Conservation (phyloP, 1,284 basidiomycete species). For the Ustanciosporium gigantosporum region DNA sequence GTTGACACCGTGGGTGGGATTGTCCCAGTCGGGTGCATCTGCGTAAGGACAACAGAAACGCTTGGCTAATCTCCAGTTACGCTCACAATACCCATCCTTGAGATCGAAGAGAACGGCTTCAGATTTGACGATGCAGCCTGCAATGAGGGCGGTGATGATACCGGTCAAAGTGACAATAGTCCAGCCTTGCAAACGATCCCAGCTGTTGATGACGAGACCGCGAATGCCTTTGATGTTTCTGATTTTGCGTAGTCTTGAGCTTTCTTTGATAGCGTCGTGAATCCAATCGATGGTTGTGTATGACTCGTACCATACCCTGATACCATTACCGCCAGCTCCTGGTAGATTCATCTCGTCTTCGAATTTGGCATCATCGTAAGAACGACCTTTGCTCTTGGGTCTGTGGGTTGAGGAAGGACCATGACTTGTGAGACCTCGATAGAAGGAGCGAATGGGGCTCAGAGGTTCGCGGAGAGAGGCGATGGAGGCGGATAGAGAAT, state of each 20-base stretch:
- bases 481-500: slow-evolving; percentile 10
- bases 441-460: slow-evolving; percentile 32
- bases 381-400: slow-evolving; percentile 8
- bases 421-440: slow-evolving; percentile 11
- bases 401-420: slow-evolving; percentile 6
- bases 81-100: slow-evolving; percentile 84
- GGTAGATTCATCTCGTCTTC: slow-evolving; percentile 33
- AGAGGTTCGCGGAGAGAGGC: slow-evolving; percentile 21
- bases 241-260: slow-evolving; percentile 57
- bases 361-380: slow-evolving; percentile 41
- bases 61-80: slow-evolving; percentile 74
- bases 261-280: slow-evolving; percentile 62
- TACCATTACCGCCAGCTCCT: slow-evolving; percentile 36
- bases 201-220: slow-evolving; percentile 71
- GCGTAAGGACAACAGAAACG: slow-evolving; percentile 74
- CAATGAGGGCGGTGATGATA: slow-evolving; percentile 64
- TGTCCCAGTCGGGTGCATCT: slow-evolving; percentile 32
- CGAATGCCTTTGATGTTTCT: slow-evolving; percentile 64
- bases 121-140: slow-evolving; percentile 81
- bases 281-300: slow-evolving; percentile 61
- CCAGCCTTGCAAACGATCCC: slow-evolving; percentile 82
- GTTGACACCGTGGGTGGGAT: slow-evolving; percentile 11
- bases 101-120: slow-evolving; percentile 92
- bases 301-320: slow-evolving; percentile 53
- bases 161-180: slow-evolving; percentile 76